phyloP scores from a whole-genome alignment of 73 alveolate species.

The Paramecium biaurelia region DNA sequence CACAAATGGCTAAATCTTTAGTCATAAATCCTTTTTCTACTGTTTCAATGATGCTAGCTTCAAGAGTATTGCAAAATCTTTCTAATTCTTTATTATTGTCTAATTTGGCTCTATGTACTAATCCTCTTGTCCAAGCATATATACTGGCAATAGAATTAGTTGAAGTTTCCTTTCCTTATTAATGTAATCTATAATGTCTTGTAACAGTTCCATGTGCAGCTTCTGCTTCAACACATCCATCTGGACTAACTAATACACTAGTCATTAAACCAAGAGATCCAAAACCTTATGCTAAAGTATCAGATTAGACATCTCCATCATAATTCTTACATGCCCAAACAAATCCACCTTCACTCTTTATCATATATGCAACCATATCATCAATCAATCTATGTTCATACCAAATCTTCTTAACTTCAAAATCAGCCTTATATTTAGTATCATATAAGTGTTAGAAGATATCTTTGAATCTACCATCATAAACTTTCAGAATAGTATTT shows the following conservation, averaged over 20 bases:
- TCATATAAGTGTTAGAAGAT: conserved; percentile 75
- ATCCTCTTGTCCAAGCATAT: conserved; percentile 91
- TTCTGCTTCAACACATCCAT: conserved; percentile 82
- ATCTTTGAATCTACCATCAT: conserved; percentile 86
- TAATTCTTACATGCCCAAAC: conserved; percentile 92
- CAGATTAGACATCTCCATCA: conserved; percentile 90
- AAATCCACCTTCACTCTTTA: conserved; percentile 84
- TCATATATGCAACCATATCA: conserved; percentile 88
- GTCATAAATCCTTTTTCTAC: conserved; percentile 87
- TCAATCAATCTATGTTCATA: conserved; percentile 77
- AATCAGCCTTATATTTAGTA: conserved; percentile 63
- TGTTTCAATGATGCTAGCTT: conserved; percentile 69
- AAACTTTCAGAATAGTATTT: conserved; percentile 82
- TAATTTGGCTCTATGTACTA: conserved; percentile 76
- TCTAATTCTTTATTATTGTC: conserved; percentile 70
- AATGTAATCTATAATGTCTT: conserved; percentile 82
- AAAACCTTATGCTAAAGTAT: conserved; percentile 88
- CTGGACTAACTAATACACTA: conserved; percentile 77
- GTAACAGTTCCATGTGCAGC: conserved; percentile 96
- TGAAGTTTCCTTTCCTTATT: conserved; percentile 82
- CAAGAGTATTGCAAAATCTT: conserved; percentile 71
- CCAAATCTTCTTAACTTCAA: conserved; percentile 71
- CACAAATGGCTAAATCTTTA: conserved; percentile 84
- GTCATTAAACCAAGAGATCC: conserved; percentile 86
- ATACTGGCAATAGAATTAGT: conserved; percentile 86